Conservation (phyloP, 805 yeast species). For the Saccharomyces kudriavzevii region DNA sequence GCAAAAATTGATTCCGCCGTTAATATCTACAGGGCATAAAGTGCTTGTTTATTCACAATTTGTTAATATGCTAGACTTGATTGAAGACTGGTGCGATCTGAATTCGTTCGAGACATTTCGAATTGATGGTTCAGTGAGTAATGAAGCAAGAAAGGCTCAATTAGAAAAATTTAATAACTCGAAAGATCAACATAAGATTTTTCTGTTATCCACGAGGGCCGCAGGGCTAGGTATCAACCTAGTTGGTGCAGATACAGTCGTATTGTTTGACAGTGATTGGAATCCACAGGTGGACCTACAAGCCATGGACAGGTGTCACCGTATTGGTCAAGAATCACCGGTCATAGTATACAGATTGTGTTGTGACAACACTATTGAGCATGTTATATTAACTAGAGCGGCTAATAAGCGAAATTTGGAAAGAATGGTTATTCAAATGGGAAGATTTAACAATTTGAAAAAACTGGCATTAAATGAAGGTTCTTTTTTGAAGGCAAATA, state of each 20-base stretch:
- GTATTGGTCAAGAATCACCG: slow-evolving; percentile 85
- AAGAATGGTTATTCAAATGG: slow-evolving; percentile 62
- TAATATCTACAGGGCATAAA: slow-evolving; percentile 51
- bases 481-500: slow-evolving; percentile 16
- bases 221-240: slow-evolving; percentile 92
- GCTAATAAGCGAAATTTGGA: slow-evolving; percentile 74
- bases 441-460: slow-evolving; percentile 42
- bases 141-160: slow-evolving; percentile 55
- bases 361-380: slow-evolving; percentile 74
- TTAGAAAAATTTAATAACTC: slow-evolving; percentile 42
- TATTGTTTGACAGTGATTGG: slow-evolving; percentile 91
- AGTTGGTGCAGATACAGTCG: slow-evolving; percentile 81
- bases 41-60: slow-evolving; percentile 83
- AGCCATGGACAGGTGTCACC: slow-evolving; percentile 91
- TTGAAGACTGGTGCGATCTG: slow-evolving; percentile 63
- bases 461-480: slow-evolving; percentile 31
- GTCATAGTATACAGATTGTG: slow-evolving; percentile 76
- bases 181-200: slow-evolving; percentile 38
- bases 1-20: slow-evolving; percentile 48
- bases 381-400: slow-evolving; percentile 68
- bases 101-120: slow-evolving; percentile 44
- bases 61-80: slow-evolving; percentile 68
- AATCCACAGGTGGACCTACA: slow-evolving; percentile 95
- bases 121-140: slow-evolving; percentile 69
- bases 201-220: slow-evolving; percentile 81